Evolutionary conservation across 163 green algal species (phyloP), one percentile per base, ranked within the genome.

Genomic region (Prototheca wickerhamii): DNA sequence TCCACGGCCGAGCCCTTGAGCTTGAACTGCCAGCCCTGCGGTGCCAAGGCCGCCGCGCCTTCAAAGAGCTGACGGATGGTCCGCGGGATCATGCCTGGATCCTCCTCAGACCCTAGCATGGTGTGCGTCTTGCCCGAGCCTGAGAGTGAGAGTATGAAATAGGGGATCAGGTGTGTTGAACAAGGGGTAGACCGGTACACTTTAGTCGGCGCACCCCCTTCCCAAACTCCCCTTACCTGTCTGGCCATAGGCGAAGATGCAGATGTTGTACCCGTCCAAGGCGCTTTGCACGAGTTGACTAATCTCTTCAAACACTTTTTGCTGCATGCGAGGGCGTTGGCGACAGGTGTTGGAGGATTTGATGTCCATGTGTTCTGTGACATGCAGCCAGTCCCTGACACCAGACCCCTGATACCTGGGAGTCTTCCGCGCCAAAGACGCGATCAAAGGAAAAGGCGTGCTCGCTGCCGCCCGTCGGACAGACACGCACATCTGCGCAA

Each of bases 181-280:
- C n/a, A n/a, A n/a, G n/a, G n/a, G n/a, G n/a, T n/a, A n/a, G n/a
- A n/a, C n/a, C n/a, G n/a, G n/a, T n/a, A n/a, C n/a, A n/a, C n/a
- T n/a, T 4, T 87, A 84, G 12, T 75, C 81, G 3, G 67, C 67
- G 15, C 42, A 15, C 42, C 42, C 42, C 71, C 62, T 28, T 84
- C 32, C 25, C 76, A 63, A 28, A 82, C 63, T 96, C 32, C 89
- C 89, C 26, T 64, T 84, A 57, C 89, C 89, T 2, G 89, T 96
- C 72, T 96, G 89, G 25, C 69, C 69, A 54, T 96, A 97, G 4
- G 89, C 89, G 80, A 97, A 97, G 63, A 97, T 96, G 81, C 90
- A 97, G 28, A 97, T 87, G 65, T 95, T 95, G 82, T 89, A 96
- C n/a, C 89, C 90, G 69, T 96, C 89, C 57, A 97, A 76, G 49